Evolutionary conservation across 2,329 filamentous ascomycete genomes (phyloP).

Genomic region (Dothideomycetes sp.): DNA sequence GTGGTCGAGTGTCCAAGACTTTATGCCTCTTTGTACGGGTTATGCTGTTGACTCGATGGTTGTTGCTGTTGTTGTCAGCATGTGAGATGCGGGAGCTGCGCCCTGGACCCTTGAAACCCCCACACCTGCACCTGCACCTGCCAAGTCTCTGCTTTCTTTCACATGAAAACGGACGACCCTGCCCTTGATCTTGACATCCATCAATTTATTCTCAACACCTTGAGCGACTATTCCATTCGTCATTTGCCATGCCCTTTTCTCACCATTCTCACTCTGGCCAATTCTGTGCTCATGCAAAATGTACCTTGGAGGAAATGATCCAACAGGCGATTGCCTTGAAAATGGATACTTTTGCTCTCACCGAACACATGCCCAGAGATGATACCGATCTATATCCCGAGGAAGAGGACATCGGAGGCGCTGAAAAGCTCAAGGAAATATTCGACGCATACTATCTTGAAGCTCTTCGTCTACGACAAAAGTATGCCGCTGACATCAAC

Average conservation of each 20-base stretch:
- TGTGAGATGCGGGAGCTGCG: conserved; percentile 4
- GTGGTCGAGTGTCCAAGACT: no score
- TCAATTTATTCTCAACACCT: not conserved
- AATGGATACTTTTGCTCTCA: conserved; percentile 77
- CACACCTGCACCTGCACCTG: not conserved
- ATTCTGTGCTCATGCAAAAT: conserved; percentile 87
- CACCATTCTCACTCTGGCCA: conserved; percentile 98
- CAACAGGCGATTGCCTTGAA: conserved; percentile 66
- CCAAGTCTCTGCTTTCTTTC: conserved; percentile 8
- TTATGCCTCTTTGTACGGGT: no score
- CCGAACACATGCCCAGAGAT: conserved; percentile 88
- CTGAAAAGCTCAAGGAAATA: conserved; percentile 39
- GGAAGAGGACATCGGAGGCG: conserved; percentile 45
- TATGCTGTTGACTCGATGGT: no score
- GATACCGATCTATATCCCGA: conserved; percentile 81
- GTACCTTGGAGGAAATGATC: conserved; percentile 76
- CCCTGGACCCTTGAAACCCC: conserved; percentile 2
- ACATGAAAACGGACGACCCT: conserved; percentile 9
- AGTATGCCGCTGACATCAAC: conserved; percentile 62
- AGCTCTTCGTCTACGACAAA: conserved; percentile 60
- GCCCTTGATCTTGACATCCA: no score
- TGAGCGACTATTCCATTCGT: not conserved
- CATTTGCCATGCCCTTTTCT: conserved; percentile 71
- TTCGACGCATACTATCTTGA: conserved; percentile 68
- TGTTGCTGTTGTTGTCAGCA: no score